phyloP scores from a whole-genome alignment of 2,329 filamentous ascomycete genomes.

The Fusarium phyllophilum region DNA sequence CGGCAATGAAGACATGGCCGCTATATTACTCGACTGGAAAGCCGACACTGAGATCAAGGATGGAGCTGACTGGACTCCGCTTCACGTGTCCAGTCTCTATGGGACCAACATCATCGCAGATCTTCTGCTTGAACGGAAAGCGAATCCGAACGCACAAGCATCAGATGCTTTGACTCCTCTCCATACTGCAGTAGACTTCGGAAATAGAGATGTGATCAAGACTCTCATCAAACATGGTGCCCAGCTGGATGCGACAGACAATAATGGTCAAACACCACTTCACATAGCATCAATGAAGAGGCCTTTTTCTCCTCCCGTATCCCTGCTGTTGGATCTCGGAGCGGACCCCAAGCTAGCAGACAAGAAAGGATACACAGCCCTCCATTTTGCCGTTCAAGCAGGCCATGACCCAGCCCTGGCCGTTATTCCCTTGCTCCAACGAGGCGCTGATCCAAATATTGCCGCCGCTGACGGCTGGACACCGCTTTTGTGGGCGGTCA shows the following conservation, averaged over 20 bases:
- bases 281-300: background rate
- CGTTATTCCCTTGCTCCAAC: background rate
- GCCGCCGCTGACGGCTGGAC: background rate
- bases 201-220: background rate
- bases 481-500: background rate
- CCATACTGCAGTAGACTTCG: background rate
- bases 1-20: background rate
- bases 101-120: background rate
- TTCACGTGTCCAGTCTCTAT: background rate
- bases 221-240: background rate
- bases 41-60: background rate
- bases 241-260: background rate
- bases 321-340: background rate
- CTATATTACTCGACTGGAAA: background rate
- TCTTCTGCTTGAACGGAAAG: background rate
- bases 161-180: background rate
- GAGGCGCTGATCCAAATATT: background rate
- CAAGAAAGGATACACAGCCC: background rate
- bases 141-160: background rate
- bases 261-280: background rate
- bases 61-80: background rate
- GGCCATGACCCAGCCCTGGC: background rate
- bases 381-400: background rate
- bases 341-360: background rate
- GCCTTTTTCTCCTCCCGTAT: background rate